Base-by-base conservation (phyloP, 768 basidiomycete genomes). In the Tulasnella sp. region DNA sequence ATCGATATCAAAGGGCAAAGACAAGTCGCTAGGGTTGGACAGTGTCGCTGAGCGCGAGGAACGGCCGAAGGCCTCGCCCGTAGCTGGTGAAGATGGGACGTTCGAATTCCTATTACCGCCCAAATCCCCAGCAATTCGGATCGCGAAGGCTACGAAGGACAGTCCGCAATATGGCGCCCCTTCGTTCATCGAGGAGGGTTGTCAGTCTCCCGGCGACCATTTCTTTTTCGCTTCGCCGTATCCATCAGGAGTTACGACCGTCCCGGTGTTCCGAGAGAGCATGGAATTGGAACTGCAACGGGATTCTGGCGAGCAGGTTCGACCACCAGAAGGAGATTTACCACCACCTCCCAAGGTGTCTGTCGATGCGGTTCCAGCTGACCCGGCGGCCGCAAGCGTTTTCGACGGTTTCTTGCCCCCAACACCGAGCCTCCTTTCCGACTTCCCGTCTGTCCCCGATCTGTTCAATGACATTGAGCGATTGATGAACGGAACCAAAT, bases 21-120 rank as follows among this genome's bases (percentile, higher is more conserved):
- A 40, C 27, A 27, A 36, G 39, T 46, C 44, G 18, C 38, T 74
- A n/a, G 73, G 44, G 1, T 31, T 74, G 31, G 73, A 74, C 18
- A 68, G 31, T 12, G 62, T 36, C 7, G 2, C 34, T 27, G 62
- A 68, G 14, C 27, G 5, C 31, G 73, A 74, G n/a, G n/a, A 38
- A 38, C 73, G 73, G 27, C 44, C 75, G 34, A 62, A 16, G 38
- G 44, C 46, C 6, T 52, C 75, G 36, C 75, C 75, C 14, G 56
- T 52, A 14, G 44, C 24, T 8, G 75, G 44, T 9, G 78, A 79
- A 58, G 46, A 71, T 21, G 78, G 78, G 14, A 72, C 68, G 27
- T 79, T 73, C 48, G 78, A 79, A 19, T 44, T 79, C 39, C 40
- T 79, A 44, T 48, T 79, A 24, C 78, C 78, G 16, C 78, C 78